Percentiles rank a stretch among this genome's conserved stretches.
Evolutionary conservation across 768 basidiomycete genomes (phyloP).

Genomic region (Auricularia cornea): DNA sequence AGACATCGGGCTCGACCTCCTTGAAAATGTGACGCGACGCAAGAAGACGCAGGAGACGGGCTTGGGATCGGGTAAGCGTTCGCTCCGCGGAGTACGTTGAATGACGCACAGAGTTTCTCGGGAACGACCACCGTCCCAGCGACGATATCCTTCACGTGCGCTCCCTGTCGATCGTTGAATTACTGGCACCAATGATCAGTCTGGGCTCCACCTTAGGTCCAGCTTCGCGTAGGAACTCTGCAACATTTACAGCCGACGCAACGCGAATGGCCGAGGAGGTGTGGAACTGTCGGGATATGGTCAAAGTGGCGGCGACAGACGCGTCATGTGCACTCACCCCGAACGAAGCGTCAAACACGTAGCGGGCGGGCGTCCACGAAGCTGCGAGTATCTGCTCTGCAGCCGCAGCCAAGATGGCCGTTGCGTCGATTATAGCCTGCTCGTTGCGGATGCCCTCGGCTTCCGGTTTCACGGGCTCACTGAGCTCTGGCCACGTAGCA

Average conservation of each 20-base stretch:
- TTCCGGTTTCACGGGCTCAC: not conserved
- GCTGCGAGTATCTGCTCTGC: not conserved
- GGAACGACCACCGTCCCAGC: not conserved
- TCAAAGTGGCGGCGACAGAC: not conserved
- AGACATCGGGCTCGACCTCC: slow-evolving; percentile 19
- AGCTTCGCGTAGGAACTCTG: slow-evolving; percentile 61
- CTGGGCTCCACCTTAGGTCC: slow-evolving; percentile 27
- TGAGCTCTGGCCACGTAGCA: not conserved
- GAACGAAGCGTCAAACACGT: not conserved
- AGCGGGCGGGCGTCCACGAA: not conserved
- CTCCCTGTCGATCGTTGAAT: slow-evolving; percentile 19
- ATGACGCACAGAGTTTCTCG: slow-evolving; percentile 4
- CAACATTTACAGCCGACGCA: slow-evolving; percentile 39
- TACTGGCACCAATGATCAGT: not conserved
- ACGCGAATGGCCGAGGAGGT: not conserved
- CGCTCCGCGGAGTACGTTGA: not conserved
- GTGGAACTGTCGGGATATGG: not conserved
- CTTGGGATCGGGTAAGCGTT: slow-evolving; percentile 3
- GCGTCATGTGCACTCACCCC: not conserved
- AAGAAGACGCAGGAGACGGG: slow-evolving; percentile 20
- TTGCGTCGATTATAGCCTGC: not conserved
- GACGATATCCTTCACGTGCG: slow-evolving; percentile 19
- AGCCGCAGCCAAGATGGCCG: not conserved
- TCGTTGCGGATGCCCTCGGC: not conserved
- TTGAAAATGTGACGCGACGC: slow-evolving; percentile 22